phyloP scores from a whole-genome alignment of 106 monocot species.

The Phalaenopsis aphrodite region DNA sequence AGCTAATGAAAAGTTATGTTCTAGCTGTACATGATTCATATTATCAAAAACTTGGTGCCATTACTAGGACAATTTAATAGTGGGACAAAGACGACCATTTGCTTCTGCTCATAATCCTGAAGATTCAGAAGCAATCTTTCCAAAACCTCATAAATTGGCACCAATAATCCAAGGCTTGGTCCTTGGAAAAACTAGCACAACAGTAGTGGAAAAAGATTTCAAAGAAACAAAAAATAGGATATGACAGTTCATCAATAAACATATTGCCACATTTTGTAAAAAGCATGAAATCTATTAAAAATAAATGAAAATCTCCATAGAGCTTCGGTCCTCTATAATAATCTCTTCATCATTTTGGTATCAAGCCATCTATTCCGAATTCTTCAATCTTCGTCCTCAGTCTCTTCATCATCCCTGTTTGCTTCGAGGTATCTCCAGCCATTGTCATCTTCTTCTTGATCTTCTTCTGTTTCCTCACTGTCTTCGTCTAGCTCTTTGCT shows the following conservation, averaged over 20 bases:
- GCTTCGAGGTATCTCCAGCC: slow-evolving; percentile 25
- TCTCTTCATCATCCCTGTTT: slow-evolving; percentile 60
- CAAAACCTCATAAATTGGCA: too few species aligned
- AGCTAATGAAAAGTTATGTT: too few species aligned
- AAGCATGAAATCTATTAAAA: not conserved
- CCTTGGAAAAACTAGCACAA: too few species aligned
- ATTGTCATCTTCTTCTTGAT: slow-evolving; percentile 19
- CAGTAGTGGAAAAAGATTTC: too few species aligned
- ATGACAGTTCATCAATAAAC: not conserved
- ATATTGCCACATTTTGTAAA: not conserved
- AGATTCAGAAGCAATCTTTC: too few species aligned
- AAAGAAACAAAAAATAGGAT: too few species aligned
- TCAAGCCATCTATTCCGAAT: not conserved
- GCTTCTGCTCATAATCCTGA: too few species aligned
- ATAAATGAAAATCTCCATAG: not conserved
- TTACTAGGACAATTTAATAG: too few species aligned
- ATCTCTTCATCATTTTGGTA: not conserved
- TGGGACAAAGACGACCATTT: too few species aligned
- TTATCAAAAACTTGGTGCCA: too few species aligned
- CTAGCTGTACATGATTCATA: too few species aligned
- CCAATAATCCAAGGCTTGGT: too few species aligned
- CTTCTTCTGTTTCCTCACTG: slow-evolving; percentile 62
- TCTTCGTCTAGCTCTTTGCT: slow-evolving; percentile 27
- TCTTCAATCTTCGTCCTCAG: slow-evolving; percentile 52
- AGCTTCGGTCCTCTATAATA: not conserved